Evolutionary conservation across 2,329 filamentous ascomycete species (phyloP).

Genomic region (Aspergillus novoparasiticus): DNA sequence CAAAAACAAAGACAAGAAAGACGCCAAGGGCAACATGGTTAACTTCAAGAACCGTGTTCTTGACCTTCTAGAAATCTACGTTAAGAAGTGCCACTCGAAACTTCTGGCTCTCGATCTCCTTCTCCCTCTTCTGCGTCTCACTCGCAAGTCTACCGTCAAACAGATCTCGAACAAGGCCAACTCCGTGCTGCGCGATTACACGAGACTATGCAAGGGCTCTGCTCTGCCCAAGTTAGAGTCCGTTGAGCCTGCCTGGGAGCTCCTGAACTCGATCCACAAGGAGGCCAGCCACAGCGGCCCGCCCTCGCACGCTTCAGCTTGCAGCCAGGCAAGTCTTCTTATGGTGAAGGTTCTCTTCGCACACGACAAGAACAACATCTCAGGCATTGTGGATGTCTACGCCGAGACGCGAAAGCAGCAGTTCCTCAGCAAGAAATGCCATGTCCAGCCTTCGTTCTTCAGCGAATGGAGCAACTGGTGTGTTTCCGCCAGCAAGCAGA

Average conservation of each 20-base stretch:
- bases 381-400: slow-evolving; percentile 65
- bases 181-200: slow-evolving; percentile 72
- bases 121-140: slow-evolving; percentile 73
- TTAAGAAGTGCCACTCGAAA: slow-evolving; percentile 74
- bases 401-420: slow-evolving; percentile 62
- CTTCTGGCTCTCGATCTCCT: slow-evolving; percentile 69
- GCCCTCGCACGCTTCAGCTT: slow-evolving; percentile 72
- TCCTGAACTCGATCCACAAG: slow-evolving; percentile 69
- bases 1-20: slow-evolving; percentile 82
- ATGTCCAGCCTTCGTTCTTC: slow-evolving; percentile 68
- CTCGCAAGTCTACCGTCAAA: slow-evolving; percentile 75
- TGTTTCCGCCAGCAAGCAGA: slow-evolving; percentile 45
- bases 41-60: slow-evolving; percentile 95
- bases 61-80: slow-evolving; percentile 82
- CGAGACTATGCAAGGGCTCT: slow-evolving; percentile 62
- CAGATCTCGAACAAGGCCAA: slow-evolving; percentile 73
- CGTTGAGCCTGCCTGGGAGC: slow-evolving; percentile 51
- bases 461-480: slow-evolving; percentile 76
- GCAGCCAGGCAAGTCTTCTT: slow-evolving; percentile 61
- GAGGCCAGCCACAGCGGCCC: slow-evolving; percentile 59
- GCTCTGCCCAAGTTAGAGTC: slow-evolving; percentile 47
- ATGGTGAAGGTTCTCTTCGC: slow-evolving; percentile 48
- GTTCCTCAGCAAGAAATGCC: slow-evolving; percentile 58
- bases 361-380: slow-evolving; percentile 54
- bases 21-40: slow-evolving; percentile 84